Evolutionary conservation across 148 eudicot genomes (phyloP).

Genomic region (Persicaria maculosa): DNA sequence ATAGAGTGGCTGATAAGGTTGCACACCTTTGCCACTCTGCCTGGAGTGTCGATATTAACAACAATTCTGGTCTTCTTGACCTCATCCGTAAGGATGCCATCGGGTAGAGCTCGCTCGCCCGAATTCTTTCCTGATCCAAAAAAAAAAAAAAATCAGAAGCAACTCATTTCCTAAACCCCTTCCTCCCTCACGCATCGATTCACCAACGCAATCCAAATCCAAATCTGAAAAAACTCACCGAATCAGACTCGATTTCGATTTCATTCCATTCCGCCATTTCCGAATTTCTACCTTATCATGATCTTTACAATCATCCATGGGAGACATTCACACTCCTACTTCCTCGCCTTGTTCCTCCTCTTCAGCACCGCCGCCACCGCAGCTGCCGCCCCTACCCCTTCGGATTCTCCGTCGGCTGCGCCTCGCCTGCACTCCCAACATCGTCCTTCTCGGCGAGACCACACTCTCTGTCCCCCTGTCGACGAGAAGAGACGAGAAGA

Average conservation of each 20-base stretch:
- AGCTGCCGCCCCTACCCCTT: not conserved
- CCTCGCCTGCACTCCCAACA: not conserved
- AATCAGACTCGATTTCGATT: not conserved
- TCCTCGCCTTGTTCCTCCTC: not conserved
- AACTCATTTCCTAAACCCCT: not conserved
- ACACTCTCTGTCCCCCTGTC: not conserved
- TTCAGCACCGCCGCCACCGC: not conserved
- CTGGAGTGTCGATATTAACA: too few relatives aligned
- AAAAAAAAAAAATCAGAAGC: not conserved
- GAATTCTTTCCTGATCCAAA: too few relatives aligned
- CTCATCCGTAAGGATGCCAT: too few relatives aligned
- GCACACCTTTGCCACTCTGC: too few relatives aligned
- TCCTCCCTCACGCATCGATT: not conserved
- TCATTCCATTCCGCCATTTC: not conserved
- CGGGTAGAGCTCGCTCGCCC: too few relatives aligned
- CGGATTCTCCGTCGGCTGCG: slow-evolving; percentile 9
- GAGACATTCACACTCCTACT: not conserved
- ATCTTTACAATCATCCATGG: not conserved
- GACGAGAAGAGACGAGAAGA: too few relatives aligned
- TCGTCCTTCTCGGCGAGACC: not conserved
- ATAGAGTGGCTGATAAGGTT: too few relatives aligned
- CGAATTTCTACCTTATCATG: not conserved
- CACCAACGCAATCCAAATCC: too few relatives aligned
- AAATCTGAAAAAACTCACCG: not conserved
- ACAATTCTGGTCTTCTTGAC: too few relatives aligned